Conservation (phyloP, 75 land plant species). For the Cryptomeria japonica region DNA sequence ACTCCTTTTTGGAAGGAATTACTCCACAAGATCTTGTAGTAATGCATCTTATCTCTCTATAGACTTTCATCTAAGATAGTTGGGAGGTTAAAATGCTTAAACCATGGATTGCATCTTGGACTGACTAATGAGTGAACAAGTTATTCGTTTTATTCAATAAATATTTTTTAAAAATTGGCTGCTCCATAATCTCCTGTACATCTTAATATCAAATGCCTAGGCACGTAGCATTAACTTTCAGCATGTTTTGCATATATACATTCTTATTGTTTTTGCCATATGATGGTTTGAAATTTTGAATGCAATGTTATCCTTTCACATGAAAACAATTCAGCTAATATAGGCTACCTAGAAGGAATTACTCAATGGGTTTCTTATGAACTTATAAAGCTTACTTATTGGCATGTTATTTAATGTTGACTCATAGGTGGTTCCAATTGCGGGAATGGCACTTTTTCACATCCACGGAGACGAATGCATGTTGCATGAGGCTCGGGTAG, state of each 20-base stretch:
- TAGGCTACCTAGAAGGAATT: background rate
- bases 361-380: background rate
- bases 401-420: background rate
- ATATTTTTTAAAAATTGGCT: background rate
- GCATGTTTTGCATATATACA: background rate
- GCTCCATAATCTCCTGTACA: background rate
- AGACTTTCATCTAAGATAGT: background rate
- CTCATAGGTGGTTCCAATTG: constrained; percentile 71
- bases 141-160: background rate
- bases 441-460: constrained; percentile 94
- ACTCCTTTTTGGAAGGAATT: background rate
- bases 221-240: background rate
- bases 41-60: background rate
- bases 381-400: background rate
- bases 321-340: background rate
- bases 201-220: background rate
- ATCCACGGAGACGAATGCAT: constrained; percentile 84
- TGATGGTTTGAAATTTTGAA: background rate
- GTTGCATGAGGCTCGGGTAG: constrained; percentile 87
- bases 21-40: background rate
- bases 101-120: background rate
- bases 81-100: background rate
- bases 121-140: background rate
- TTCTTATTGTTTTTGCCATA: background rate
- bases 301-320: background rate